Conservation (phyloP, 306 rosid genomes). For the Pterocarpus santalinus region DNA sequence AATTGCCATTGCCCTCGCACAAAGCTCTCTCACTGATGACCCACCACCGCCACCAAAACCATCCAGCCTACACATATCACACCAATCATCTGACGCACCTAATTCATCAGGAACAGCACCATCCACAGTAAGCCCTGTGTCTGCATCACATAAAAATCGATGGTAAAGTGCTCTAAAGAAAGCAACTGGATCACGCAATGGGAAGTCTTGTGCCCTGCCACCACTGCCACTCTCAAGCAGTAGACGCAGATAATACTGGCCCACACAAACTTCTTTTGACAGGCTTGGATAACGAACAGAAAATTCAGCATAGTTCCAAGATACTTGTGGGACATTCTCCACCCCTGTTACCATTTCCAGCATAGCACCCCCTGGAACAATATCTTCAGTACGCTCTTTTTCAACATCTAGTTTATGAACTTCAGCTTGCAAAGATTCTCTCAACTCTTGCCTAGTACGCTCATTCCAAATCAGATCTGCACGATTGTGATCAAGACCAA, state of each 20-base stretch:
- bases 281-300: conserved; percentile 91
- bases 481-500: conserved; percentile 98
- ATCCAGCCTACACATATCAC: conserved; percentile 97
- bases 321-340: conserved; percentile 83
- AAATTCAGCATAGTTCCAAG: conserved; percentile 98
- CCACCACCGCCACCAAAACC: conserved; percentile 99
- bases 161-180: conserved; percentile 96
- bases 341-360: conserved; percentile 66
- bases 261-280: conserved; percentile 99
- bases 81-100: conserved; percentile 99
- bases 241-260: conserved; percentile 95
- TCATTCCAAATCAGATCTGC: conserved; percentile 99
- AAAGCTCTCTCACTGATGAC: conserved; percentile 95
- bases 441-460: conserved; percentile 97
- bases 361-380: conserved; percentile 81
- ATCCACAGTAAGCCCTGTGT: conserved; percentile 94
- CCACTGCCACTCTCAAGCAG: conserved; percentile 96
- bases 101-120: conserved; percentile 98
- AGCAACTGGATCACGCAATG: conserved; percentile 95
- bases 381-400: conserved; percentile 98
- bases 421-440: conserved; percentile 95
- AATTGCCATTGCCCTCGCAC: conserved; percentile 99
- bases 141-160: conserved; percentile 97
- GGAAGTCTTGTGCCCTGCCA: conserved; percentile 96
- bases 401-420: conserved; percentile 98